Evolutionary conservation across 352 stramenopile species (phyloP), one percentile per base, ranked within the genome.

Genomic region (Globisporangium iwayamae): DNA sequence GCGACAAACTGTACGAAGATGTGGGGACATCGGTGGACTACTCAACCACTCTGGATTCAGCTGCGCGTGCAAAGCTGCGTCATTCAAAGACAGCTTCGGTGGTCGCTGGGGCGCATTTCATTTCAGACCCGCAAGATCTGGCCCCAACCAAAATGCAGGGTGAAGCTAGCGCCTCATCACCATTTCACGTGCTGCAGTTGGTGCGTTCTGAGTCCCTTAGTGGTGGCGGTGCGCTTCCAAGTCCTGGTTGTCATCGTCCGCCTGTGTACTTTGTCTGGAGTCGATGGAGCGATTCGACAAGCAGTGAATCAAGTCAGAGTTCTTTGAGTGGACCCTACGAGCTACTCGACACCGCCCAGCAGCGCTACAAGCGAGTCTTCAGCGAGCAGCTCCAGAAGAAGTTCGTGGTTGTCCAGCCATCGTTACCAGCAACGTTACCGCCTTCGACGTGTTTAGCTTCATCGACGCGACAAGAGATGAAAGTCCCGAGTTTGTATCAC

Each of bases 301-400:
- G 55, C 8, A 51, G 30, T 8, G 54, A 69, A 0, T 28, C 61
- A 3, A 38, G 51, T 18, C 56, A 73, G 30, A 63, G 68, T 14
- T 62, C 60, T 1, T 52, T 86, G 1, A 72, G 75, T 46, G 77
- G 77, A 0, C 75, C 77, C 10, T 86, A 86, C 38, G 75, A 86
- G 4, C 30, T 65, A 10, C 47, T 57, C 8, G 57, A 67, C 2
- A 65, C 66, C 56, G 77, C 75, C 1, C 57, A 70, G 41, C 66
- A 63, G 4, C 75, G 75, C 14, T 82, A 75, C 62, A 62, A 81
- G 9, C 62, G 70, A 13, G 56, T 81, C 13, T 34, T 71, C 13
- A 58, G 53, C 3, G 63, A 72, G 4, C 56, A 75, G 47, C 60
- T 46, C 54, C 56, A 60, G 7, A 62, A 60, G 4, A 56, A 45